Evolutionary conservation across 495 filamentous ascomycete species (phyloP), one percentile per base, ranked within the genome.

Genomic region (Lasiosphaeria miniovina): DNA sequence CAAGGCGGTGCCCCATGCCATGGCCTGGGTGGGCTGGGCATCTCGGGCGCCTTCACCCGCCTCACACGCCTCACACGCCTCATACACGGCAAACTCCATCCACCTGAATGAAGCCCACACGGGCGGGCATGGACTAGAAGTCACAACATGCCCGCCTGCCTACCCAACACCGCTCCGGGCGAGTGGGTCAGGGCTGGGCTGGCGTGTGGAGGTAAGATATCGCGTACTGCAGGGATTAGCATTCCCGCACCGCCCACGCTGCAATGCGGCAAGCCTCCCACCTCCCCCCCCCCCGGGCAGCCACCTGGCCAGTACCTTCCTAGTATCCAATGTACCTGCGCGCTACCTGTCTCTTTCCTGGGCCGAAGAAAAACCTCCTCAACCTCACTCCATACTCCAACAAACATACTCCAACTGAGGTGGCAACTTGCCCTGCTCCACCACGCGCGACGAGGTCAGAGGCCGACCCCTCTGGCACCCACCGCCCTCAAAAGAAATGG

Each of bases 191-290:
- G 54, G 50, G 52, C 34, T 43, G 36, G 34, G 48, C 31, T 33
- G 33, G 48, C 41, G 45, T 49, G 65, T 66, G 66, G 61, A 54
- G 51, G 63, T 56, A 54, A 63, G 48, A 62, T 38, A 57, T 62
- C 56, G 49, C 55, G 63, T 69, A 62, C 61, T 66, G 65, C 63
- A 70, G 61, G 69, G 67, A 63, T 68, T 66, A 53, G 54, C 63
- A 60, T 61, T 68, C 66, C 62, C 58, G 66, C 61, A 66, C 67
- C 49, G 34, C 54, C 58, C 64, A 67, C 58, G 65, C 61, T 64
- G 58, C 64, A 70, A 70, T 66, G 64, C 67, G 63, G 60, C 61
- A 61, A 65, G 60, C 54, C 55, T 59, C 62, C 68, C 65, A 62
- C 63, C 12, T 4, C 41, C 15, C 41, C 6, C 41, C 41, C 43